phyloP scores from a whole-genome alignment of 2,329 filamentous ascomycete species.

The Exophiala alcalophila region DNA sequence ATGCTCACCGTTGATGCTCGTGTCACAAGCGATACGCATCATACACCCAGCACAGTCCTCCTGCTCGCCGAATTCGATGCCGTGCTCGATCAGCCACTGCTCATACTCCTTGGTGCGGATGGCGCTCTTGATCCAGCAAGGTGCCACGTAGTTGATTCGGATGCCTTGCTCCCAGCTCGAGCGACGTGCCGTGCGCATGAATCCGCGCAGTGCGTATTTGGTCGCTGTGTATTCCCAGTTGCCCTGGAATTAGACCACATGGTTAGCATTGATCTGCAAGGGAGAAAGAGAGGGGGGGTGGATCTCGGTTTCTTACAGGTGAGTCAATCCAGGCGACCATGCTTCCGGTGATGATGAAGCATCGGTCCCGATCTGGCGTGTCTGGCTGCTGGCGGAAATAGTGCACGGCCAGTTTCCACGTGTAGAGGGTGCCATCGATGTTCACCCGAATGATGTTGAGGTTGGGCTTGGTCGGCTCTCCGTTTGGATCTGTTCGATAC shows the following conservation, averaged over 20 bases:
- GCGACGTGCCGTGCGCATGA: constrained; percentile 44
- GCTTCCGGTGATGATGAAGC: constrained; percentile 50
- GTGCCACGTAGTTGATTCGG: constrained; percentile 49
- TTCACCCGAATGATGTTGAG: constrained; percentile 46
- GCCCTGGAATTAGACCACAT: too few relatives aligned
- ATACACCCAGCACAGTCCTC: constrained; percentile 24
- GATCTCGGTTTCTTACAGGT: constrained; percentile 32
- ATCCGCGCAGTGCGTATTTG: constrained; percentile 46
- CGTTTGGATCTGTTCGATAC: constrained; percentile 9
- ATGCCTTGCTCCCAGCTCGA: constrained; percentile 44
- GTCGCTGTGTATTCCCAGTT: constrained; percentile 44
- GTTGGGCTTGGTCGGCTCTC: constrained; percentile 39
- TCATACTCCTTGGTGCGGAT: constrained; percentile 24
- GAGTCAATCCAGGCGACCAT: constrained; percentile 51
- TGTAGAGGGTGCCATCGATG: constrained; percentile 45
- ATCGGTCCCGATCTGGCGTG: constrained; percentile 40
- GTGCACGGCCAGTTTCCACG: constrained; percentile 47
- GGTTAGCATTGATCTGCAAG: background rate
- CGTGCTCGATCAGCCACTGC: constrained; percentile 18
- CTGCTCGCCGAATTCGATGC: constrained; percentile 25
- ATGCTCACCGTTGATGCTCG: constrained; percentile 35
- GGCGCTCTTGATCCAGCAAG: constrained; percentile 33
- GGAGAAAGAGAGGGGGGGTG: background rate
- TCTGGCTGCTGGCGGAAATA: constrained; percentile 44
- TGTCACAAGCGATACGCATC: constrained; percentile 36